phyloP scores from a whole-genome alignment of 805 yeast species.

The Candida loeiensis region DNA sequence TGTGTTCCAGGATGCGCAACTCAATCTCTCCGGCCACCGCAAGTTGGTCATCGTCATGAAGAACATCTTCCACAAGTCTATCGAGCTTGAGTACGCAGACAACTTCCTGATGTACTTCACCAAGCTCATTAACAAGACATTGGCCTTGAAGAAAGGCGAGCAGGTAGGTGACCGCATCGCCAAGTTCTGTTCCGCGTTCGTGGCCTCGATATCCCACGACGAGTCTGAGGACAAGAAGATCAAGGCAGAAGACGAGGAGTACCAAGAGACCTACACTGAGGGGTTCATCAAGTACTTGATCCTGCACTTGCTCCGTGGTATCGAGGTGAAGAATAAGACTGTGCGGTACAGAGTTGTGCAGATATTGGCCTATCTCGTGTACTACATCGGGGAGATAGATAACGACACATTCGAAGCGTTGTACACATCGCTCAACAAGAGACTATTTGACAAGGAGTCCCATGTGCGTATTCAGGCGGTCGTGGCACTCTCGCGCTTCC shows the following conservation, averaged over 20 bases:
- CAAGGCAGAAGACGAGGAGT: slow-evolving; percentile 19
- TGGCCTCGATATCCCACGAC: slow-evolving; percentile 45
- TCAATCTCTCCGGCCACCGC: slow-evolving; percentile 69
- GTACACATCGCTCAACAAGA: slow-evolving; percentile 53
- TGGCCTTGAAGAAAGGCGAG: slow-evolving; percentile 68
- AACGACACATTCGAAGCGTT: slow-evolving; percentile 65
- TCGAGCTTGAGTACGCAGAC: slow-evolving; percentile 49
- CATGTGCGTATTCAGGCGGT: slow-evolving; percentile 81
- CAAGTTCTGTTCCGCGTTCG: slow-evolving; percentile 59
- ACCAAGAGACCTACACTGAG: slow-evolving; percentile 35
- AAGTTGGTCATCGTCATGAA: slow-evolving; percentile 64
- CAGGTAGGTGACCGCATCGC: slow-evolving; percentile 72
- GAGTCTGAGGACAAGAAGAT: slow-evolving; percentile 19
- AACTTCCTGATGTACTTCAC: slow-evolving; percentile 60
- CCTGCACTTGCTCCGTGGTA: slow-evolving; percentile 69
- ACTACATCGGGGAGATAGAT: slow-evolving; percentile 70
- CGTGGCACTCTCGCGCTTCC: slow-evolving; percentile 74
- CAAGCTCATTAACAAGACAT: slow-evolving; percentile 57
- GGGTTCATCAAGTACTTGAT: slow-evolving; percentile 59
- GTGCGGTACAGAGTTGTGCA: slow-evolving; percentile 83
- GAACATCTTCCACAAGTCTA: slow-evolving; percentile 54
- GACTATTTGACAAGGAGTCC: slow-evolving; percentile 75
- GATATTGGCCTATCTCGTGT: slow-evolving; percentile 65
- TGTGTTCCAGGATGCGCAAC: slow-evolving; percentile 78
- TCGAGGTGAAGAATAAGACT: slow-evolving; percentile 68